Evolutionary conservation across 768 basidiomycete species (phyloP).

Genomic region (Grammothele lineata): DNA sequence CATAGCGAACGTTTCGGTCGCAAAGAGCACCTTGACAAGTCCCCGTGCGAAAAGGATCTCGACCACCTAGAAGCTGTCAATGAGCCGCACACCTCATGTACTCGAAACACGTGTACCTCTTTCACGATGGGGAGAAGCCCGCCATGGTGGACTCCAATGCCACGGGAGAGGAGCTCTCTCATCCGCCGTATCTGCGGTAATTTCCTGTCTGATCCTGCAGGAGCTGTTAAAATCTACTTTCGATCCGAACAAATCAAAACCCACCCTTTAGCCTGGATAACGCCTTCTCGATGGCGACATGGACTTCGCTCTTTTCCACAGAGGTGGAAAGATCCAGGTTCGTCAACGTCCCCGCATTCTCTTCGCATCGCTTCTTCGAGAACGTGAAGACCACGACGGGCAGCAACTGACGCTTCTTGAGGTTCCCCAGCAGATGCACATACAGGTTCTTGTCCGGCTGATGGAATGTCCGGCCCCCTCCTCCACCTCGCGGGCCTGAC

Average conservation of each 20-base stretch:
- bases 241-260: no score
- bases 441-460: constrained; percentile 88
- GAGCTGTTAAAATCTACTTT: no score
- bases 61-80: constrained; percentile 57
- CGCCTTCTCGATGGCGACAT: constrained; percentile 90
- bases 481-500: constrained; percentile 8
- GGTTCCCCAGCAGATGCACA: constrained; percentile 82
- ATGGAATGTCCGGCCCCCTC: constrained; percentile 50
- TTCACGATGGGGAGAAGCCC: constrained; percentile 95
- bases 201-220: constrained; percentile 80
- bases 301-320: constrained; percentile 95
- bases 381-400: constrained; percentile 97
- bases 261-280: constrained; percentile 86
- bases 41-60: constrained; percentile 96
- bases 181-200: constrained; percentile 91
- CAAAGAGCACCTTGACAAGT: constrained; percentile 93
- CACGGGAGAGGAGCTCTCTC: constrained; percentile 83
- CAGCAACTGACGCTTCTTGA: constrained; percentile 81
- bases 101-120: constrained; percentile 65
- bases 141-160: constrained; percentile 97
- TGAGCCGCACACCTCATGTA: background rate
- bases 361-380: constrained; percentile 95
- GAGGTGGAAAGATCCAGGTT: constrained; percentile 86
- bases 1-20: constrained; percentile 99
- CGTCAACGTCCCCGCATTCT: constrained; percentile 86